A percentile compares a stretch with the other conserved stretches of the same genome.
Conservation (phyloP, 371 early-diverging fungal genomes). For the Massospora cicadina region DNA sequence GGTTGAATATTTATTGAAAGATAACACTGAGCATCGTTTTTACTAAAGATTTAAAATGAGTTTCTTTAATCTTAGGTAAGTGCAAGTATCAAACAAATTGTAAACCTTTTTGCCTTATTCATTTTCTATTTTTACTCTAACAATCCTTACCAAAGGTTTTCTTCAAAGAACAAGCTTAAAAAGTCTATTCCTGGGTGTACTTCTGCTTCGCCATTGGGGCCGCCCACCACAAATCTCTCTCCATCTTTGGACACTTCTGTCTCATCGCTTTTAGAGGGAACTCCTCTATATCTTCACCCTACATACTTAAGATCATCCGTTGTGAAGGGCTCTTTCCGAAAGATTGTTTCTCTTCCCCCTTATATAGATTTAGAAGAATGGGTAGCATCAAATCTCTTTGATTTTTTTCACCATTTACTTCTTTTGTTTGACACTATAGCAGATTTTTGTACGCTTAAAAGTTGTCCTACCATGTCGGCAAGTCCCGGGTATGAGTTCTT, state of each 20-base stretch:
- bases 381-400: slow-evolving; percentile 71
- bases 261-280: not conserved
- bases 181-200: not conserved
- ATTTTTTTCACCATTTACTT: slow-evolving; percentile 87
- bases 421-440: slow-evolving; percentile 80
- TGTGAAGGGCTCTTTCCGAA: slow-evolving; percentile 77
- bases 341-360: slow-evolving; percentile 70
- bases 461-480: slow-evolving; percentile 76
- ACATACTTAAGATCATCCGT: slow-evolving; percentile 63
- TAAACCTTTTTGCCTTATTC: too few relatives aligned
- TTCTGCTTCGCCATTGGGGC: not conserved
- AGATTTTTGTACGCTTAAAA: slow-evolving; percentile 66
- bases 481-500: slow-evolving; percentile 39
- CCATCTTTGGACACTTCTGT: not conserved
- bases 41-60: too few relatives aligned
- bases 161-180: not conserved
- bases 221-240: not conserved
- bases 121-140: too few relatives aligned
- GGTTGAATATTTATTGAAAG: too few relatives aligned
- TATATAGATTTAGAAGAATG: slow-evolving; percentile 86
- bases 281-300: slow-evolving; percentile 50
- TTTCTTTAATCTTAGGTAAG: not conserved
- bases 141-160: not conserved
- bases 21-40: too few relatives aligned
- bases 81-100: not conserved